phyloP scores from a whole-genome alignment of 2,329 filamentous ascomycete species.

The Fusarium sp. region DNA sequence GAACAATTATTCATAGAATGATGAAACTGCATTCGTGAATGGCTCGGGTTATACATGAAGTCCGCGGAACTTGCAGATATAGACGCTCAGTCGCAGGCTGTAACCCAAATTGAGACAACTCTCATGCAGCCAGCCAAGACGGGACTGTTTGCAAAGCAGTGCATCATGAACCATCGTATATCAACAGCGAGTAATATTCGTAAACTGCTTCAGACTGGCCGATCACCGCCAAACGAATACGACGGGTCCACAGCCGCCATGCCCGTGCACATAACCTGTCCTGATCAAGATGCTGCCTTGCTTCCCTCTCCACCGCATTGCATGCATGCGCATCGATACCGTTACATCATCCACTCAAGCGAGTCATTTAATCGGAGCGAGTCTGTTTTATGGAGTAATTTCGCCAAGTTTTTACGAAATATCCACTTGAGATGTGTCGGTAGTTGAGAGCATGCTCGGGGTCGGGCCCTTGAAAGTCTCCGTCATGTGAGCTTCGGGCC shows the following conservation, averaged over 20 bases:
- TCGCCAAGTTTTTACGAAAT: background rate
- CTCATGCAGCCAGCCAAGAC: background rate
- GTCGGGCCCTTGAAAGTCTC: background rate
- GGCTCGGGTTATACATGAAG: background rate
- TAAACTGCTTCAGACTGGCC: background rate
- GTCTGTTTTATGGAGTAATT: background rate
- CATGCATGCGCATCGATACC: background rate
- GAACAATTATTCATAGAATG: background rate
- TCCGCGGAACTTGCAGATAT: background rate
- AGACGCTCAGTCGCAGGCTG: no score
- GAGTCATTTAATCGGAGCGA: background rate
- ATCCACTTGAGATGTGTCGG: background rate
- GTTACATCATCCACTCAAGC: background rate
- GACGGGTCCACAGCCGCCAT: background rate
- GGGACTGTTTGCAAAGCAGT: background rate
- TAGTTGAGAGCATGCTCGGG: background rate
- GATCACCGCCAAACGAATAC: background rate
- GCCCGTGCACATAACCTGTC: background rate
- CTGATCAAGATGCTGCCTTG: background rate
- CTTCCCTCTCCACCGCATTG: background rate
- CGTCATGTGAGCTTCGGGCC: background rate
- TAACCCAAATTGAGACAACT: background rate
- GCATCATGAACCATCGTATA: background rate
- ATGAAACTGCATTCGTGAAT: fast-evolving
- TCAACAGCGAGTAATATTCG: background rate